Evolutionary conservation across 2,329 filamentous ascomycete species (phyloP).

Genomic region (Colletotrichum melonis): DNA sequence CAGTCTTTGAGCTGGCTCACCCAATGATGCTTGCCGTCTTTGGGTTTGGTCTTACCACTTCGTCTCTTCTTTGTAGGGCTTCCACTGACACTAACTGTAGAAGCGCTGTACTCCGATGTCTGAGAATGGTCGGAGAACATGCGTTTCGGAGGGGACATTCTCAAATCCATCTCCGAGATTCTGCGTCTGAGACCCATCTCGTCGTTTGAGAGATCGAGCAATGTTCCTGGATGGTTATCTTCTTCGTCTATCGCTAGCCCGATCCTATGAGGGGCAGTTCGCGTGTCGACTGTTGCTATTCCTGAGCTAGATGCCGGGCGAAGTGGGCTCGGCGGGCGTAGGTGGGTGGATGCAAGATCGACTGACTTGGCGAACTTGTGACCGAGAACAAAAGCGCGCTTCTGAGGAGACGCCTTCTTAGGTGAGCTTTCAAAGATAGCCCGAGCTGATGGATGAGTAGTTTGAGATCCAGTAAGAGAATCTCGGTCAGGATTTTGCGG

Average conservation of each 20-base stretch:
- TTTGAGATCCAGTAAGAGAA: neutral
- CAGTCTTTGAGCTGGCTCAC: constrained; percentile 59
- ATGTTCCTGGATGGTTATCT: constrained; percentile 26
- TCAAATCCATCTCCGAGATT: constrained; percentile 29
- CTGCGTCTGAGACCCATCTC: constrained; percentile 20
- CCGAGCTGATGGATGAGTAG: neutral
- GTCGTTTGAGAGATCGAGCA: constrained; percentile 11
- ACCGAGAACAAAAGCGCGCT: neutral
- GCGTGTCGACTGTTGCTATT: constrained; percentile 18
- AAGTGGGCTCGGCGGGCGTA: neutral
- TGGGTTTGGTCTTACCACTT: constrained; percentile 41
- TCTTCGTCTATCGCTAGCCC: constrained; percentile 25
- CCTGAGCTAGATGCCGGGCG: constrained; percentile 30
- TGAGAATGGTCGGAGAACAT: constrained; percentile 32
- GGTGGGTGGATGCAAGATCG: constrained; percentile 6
- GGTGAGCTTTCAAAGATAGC: neutral
- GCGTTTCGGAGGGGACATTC: constrained; percentile 26
- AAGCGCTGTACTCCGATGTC: constrained; percentile 40
- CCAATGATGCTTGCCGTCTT: constrained; percentile 49
- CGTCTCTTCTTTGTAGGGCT: constrained; percentile 22
- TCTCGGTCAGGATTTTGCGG: neutral
- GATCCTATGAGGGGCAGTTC: constrained; percentile 2
- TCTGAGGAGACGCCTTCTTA: neutral
- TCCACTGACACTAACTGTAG: constrained; percentile 37
- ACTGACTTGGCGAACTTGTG: constrained; percentile 19